Evolutionary conservation across 1,284 basidiomycete genomes (phyloP), one percentile per base, ranked within the genome.

Genomic region (Chalciporus sp.): DNA sequence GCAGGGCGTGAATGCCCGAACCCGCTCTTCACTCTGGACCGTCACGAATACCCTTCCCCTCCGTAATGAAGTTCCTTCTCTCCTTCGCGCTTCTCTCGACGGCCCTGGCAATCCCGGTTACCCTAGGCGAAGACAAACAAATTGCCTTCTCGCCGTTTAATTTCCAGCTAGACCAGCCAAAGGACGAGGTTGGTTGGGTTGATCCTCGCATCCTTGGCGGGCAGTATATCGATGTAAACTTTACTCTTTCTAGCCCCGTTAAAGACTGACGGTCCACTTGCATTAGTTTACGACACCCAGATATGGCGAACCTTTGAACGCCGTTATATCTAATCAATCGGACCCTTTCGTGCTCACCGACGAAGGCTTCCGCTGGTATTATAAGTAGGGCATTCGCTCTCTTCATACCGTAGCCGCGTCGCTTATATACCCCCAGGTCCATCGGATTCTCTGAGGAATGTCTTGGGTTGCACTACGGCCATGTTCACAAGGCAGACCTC

Each of bases 371-470:
- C 74, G 78, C 50, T 74, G 79, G 61, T 80, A 86, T 74, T 65
- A 81, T 72, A 79, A 85, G 87, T 76, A 71, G 41, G 65, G 53
- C 1, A 2, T 42, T 23, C n/a, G 23, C 31, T 6, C 56, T 31
- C 42, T 8, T 19, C 27, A 48, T 7, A 28, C 35, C 27, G 40
- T 42, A 42, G 19, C 42, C 50, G 45, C 23, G 10, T 26, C 6
- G 27, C 49, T 53, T 33, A 58, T 31, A 11, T 50, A 23, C 42
- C 43, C 35, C 40, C 49, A 89, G 88, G 67, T 90, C 89, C 5
- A 79, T 92, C 29, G 90, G 89, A 5, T 92, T 88, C 67, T 86
- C 88, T 12, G 77, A 78, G 47, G 88, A 92, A 68, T 92, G 89
- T 66, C 68, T 90, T 28, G 88, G 83, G 23, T 69, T 90, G 55